Base-by-base conservation (phyloP, 441 rosid genomes). In the Pelargonium australe region DNA sequence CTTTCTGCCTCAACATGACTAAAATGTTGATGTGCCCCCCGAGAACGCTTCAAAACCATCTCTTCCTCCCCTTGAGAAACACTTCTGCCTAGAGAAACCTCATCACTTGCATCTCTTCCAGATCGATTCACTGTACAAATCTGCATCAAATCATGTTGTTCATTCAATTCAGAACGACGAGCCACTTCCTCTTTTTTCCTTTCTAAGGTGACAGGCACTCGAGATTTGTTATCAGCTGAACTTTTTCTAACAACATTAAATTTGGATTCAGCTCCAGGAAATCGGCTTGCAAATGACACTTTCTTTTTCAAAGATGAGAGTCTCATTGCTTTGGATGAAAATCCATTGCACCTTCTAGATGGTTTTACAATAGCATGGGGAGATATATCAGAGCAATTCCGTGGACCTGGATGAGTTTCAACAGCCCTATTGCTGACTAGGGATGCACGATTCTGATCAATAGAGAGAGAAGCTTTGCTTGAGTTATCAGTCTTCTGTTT, bases 151-250 rank as follows among this genome's bases (percentile, higher is more conserved):
- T 73, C 78, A 82, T 58, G 64, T 72, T 73, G 78, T 63, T 79
- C 82, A 79, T 79, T 82, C 68, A 78, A 75, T 72, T 79, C 87
- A 63, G 80, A 75, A 69, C 74, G 73, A 83, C 81, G 74, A 68
- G 74, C 68, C 65, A 71, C 74, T 43, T 57, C 73, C 63, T 80
- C 81, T 75, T 78, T 80, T 41, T 81, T 83, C 49, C 70, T 76
- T 70, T 81, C 78, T 60, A 62, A 80, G 53, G 71, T 69, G 70
- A 72, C 71, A 73, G 44, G 85, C 67, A 69, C 58, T 25, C 9
- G 80, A 69, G 75, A 70, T 75, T 78, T 83, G 76, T 74, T 76
- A 51, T 66, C 25, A 34, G 73, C 60, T 61, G 83, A 77, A 70
- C 51, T 43, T 68, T 69, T 75, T 77, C 72, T 73, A 70, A 69